These are phyloP conservation scores for Rhodomyrtus psidioides DNA, from an alignment of 441 rosid genomes.

Conservation along the genomic window DNA sequence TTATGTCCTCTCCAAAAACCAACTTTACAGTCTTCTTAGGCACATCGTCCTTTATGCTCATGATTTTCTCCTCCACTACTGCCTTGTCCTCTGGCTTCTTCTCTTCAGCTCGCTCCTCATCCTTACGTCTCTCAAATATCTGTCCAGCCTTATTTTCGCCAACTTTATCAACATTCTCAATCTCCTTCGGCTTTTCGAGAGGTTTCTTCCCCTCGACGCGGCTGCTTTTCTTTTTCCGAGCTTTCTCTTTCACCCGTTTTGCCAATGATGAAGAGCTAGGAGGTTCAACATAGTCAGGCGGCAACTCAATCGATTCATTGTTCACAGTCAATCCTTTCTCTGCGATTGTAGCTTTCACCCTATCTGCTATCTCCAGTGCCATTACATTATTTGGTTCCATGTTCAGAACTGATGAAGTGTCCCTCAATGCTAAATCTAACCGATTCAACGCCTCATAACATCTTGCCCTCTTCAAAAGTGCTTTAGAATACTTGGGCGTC, in stretches of 20 bases:
- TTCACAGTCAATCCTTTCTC: conserved; percentile 43
- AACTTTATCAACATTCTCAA: background rate
- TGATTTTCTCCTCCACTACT: conserved; percentile 37
- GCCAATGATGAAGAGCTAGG: conserved; percentile 18
- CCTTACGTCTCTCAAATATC: conserved; percentile 19
- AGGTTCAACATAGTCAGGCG: conserved; percentile 47
- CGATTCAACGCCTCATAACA: conserved; percentile 62
- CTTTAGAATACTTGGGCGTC: conserved; percentile 43
- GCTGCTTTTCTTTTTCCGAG: conserved; percentile 12
- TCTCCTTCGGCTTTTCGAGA: conserved; percentile 5
- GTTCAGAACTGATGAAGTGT: conserved; percentile 40
- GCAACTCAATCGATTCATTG: conserved; percentile 39
- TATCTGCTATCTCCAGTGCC: conserved; percentile 49
- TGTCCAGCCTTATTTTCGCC: conserved; percentile 15
- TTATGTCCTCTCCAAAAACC: conserved; percentile 86
- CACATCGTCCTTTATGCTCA: conserved; percentile 22
- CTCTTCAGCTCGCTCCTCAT: conserved; percentile 19
- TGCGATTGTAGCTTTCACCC: conserved; percentile 38
- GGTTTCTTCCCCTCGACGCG: conserved; percentile 20
- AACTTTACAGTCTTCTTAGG: conserved; percentile 68
- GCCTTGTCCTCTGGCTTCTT: conserved; percentile 42
- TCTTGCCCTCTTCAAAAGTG: conserved; percentile 58
- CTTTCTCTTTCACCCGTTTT: conserved; percentile 28
- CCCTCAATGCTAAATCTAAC: conserved; percentile 50
- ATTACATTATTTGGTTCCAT: conserved; percentile 48